Base-by-base conservation (phyloP, 148 eudicot species). In the Limonium bicolor region DNA sequence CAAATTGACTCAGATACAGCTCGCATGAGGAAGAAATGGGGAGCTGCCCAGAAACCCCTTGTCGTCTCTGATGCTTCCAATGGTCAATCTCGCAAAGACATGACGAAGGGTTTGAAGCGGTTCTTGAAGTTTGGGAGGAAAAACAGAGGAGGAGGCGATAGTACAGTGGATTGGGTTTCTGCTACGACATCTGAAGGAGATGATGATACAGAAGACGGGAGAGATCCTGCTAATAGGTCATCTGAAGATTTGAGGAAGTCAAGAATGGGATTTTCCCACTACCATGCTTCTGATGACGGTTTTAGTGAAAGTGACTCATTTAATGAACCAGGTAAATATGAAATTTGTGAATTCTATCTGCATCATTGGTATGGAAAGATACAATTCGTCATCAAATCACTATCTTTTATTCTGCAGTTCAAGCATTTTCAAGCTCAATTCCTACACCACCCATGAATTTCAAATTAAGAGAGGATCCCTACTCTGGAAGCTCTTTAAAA, bases 111-210 rank as follows among this genome's bases (percentile, higher is more conserved):
- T 43, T 69, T 85, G 37, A 90, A 90, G 63, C 62, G 99, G 48
- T 76, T 90, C 40, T 56, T 78, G 21, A 81, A 90, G 52, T 90
- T 90, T 60, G 99, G 94, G 35, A 67, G 88, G 59, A 90, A 78
- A 56, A 73, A 60, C 20, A 77, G 94, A 25, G 78, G 82, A 32
- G 59, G 77, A n/a, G 57, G 77, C 6, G 99, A 90, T 31, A 71
- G 64, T 63, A 36, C 78, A 59, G 82, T 65, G 32, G 99, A 90
- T 58, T 90, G 95, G 95, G 62, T 85, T 54, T 90, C 99, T 51
- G 99, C 95, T 37, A 90, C 95, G 27, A 90, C 99, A 26, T 90
- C 95, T 25, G 99, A 85, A 62, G 99, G 99, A 46, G 99, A 90
- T 52, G 96, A 86, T 56, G 99, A 90, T 50, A 76, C 72, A 14